A percentile compares a stretch with the other conserved stretches of the same genome.
phyloP scores from a whole-genome alignment of 1,139 yeast genomes.

The Saccharomyces pastorianus region DNA sequence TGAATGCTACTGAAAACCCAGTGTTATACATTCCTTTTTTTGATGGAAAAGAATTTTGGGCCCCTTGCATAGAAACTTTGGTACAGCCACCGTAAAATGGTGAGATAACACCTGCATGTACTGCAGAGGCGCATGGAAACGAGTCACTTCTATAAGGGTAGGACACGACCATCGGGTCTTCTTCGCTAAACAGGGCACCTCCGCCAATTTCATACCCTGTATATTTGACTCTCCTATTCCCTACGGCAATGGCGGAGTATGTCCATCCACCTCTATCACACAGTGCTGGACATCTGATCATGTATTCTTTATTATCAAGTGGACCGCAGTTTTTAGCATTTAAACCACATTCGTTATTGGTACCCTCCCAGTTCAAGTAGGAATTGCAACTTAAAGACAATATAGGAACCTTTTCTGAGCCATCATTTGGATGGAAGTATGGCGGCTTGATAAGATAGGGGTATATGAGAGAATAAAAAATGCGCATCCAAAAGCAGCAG shows the following conservation, averaged over 20 bases:
- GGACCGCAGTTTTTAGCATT: slow-evolving; percentile 54
- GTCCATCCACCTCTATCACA: slow-evolving; percentile 76
- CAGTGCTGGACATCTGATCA: slow-evolving; percentile 79
- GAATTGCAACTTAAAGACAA: slow-evolving; percentile 40
- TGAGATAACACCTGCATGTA: slow-evolving; percentile 74
- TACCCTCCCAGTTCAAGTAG: slow-evolving; percentile 58
- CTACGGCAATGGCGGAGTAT: slow-evolving; percentile 71
- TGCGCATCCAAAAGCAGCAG: slow-evolving; percentile 29
- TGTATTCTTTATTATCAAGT: slow-evolving; percentile 39
- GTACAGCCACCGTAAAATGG: slow-evolving; percentile 80
- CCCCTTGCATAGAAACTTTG: slow-evolving; percentile 49
- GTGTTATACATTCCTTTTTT: slow-evolving; percentile 40
- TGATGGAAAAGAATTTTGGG: slow-evolving; percentile 42
- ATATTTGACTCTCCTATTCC: slow-evolving; percentile 58
- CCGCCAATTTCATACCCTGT: slow-evolving; percentile 74
- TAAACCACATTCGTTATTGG: slow-evolving; percentile 68
- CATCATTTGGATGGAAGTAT: slow-evolving; percentile 16
- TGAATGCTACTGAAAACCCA: slow-evolving; percentile 54
- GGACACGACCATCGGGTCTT: slow-evolving; percentile 31
- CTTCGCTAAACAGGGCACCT: slow-evolving; percentile 30
- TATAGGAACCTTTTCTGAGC: slow-evolving; percentile 21
- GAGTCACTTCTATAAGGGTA: slow-evolving; percentile 81
- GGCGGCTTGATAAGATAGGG: slow-evolving; percentile 29
- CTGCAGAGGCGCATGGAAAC: slow-evolving; percentile 82
- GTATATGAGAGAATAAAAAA: slow-evolving; percentile 17